phyloP scores from a whole-genome alignment of 345 rosid genomes.

The Salix viminalis region DNA sequence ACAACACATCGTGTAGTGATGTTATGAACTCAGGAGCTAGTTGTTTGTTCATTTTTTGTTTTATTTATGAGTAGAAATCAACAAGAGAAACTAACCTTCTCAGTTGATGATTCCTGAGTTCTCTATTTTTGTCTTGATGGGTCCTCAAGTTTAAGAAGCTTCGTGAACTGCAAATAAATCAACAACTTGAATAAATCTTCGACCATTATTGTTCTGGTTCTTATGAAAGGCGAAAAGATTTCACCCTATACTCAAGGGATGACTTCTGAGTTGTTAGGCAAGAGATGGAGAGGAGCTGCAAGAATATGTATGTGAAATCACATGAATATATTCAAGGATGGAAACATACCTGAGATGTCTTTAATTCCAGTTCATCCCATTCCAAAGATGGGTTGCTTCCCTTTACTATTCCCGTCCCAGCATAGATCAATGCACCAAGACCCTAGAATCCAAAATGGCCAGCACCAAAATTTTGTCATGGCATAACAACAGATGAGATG shows the following conservation, averaged over 20 bases:
- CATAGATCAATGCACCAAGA: conserved; percentile 71
- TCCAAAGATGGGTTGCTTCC: conserved; percentile 75
- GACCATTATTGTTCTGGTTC: not conserved
- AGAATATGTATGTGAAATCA: not conserved
- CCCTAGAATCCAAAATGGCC: conserved; percentile 38
- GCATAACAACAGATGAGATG: not conserved
- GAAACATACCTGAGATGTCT: conserved; percentile 70
- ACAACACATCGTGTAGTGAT: not conserved
- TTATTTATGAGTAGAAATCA: not conserved
- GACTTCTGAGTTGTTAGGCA: no score
- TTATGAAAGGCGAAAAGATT: not conserved
- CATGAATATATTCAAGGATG: no score
- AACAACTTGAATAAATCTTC: not conserved
- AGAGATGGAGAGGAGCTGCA: no score
- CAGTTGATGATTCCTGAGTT: conserved; percentile 28
- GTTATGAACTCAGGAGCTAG: not conserved
- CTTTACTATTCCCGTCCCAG: conserved; percentile 81
- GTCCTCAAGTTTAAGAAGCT: conserved; percentile 65
- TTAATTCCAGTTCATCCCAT: conserved; percentile 88
- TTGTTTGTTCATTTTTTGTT: not conserved
- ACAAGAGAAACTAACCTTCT: conserved; percentile 26
- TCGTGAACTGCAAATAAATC: conserved; percentile 54
- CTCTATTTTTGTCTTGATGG: conserved; percentile 39
- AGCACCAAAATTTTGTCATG: conserved; percentile 11
- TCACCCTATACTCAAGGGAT: no score